Conservation (phyloP, 805 yeast species). For the Myxozyma vanderwaltii region DNA sequence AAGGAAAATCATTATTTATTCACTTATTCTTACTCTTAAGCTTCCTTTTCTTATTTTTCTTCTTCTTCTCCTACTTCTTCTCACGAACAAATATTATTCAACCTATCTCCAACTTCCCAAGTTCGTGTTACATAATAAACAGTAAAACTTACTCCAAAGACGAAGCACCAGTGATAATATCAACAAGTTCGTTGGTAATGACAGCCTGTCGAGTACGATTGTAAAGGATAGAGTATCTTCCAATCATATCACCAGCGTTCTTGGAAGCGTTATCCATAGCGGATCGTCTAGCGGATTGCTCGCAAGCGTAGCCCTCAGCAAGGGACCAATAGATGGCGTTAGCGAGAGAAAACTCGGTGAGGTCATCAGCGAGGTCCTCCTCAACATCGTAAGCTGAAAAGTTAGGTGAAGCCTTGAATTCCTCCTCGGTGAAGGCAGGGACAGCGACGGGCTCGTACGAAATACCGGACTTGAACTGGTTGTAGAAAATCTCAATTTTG, state of each 20-base stretch:
- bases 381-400: conserved; percentile 79
- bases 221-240: conserved; percentile 92
- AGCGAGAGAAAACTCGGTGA: conserved; percentile 85
- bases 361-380: conserved; percentile 53
- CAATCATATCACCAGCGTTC: conserved; percentile 99
- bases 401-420: conserved; percentile 83
- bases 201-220: conserved; percentile 99
- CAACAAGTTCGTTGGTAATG: conserved; percentile 98
- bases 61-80: too few species aligned
- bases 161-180: conserved; percentile 99
- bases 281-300: conserved; percentile 97
- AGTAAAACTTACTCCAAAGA: conserved; percentile 66
- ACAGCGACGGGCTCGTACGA: conserved; percentile 81
- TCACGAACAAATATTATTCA: too few species aligned
- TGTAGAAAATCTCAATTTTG: conserved; percentile 78
- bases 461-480: conserved; percentile 83
- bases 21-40: too few species aligned
- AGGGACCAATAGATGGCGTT: conserved; percentile 86
- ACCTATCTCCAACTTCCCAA: too few species aligned
- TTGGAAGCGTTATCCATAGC: conserved; percentile 99
- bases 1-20: too few species aligned
- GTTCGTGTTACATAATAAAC: too few species aligned
- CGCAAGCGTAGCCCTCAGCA: conserved; percentile 98
- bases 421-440: conserved; percentile 65
- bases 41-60: too few species aligned